phyloP scores from a whole-genome alignment of 805 yeast genomes.

The Kazachstania bromeliacearum region DNA sequence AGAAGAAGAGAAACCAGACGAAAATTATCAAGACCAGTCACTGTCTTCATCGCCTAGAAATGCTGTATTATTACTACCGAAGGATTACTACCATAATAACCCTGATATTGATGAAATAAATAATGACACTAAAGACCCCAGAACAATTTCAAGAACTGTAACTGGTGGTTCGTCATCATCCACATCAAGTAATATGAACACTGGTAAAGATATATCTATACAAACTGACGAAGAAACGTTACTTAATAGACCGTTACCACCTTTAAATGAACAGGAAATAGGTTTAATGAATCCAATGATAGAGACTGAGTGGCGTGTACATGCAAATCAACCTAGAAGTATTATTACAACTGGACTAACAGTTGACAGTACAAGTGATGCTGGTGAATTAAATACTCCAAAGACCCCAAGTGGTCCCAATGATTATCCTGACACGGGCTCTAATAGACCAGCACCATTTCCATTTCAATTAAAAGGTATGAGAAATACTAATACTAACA shows the following conservation, averaged over 20 bases:
- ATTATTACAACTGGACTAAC: not conserved
- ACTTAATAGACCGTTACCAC: conserved; percentile 6
- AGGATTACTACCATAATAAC: conserved; percentile 13
- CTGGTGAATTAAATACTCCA: not conserved
- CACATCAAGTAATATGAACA: not conserved
- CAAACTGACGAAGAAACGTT: conserved; percentile 4
- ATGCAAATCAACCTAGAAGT: conserved; percentile 2
- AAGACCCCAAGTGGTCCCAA: not conserved
- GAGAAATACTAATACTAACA: not conserved
- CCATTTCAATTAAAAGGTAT: conserved; percentile 2
- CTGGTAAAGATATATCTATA: not conserved
- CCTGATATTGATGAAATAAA: not conserved
- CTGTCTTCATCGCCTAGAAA: conserved; percentile 14
- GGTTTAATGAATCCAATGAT: conserved; percentile 17
- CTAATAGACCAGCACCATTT: not conserved
- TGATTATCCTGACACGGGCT: not conserved
- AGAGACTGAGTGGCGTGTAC: conserved; percentile 10
- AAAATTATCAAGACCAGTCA: not conserved
- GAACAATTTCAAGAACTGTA: not conserved
- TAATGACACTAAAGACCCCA: not conserved
- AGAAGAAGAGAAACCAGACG: not conserved
- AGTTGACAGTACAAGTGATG: not conserved
- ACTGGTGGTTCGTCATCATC: conserved; percentile 1
- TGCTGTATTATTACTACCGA: conserved; percentile 24
- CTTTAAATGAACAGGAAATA: conserved; percentile 21